These are phyloP conservation scores for Tephrocybe rancida DNA, from an alignment of 768 basidiomycete genomes.

Conservation along the genomic window DNA sequence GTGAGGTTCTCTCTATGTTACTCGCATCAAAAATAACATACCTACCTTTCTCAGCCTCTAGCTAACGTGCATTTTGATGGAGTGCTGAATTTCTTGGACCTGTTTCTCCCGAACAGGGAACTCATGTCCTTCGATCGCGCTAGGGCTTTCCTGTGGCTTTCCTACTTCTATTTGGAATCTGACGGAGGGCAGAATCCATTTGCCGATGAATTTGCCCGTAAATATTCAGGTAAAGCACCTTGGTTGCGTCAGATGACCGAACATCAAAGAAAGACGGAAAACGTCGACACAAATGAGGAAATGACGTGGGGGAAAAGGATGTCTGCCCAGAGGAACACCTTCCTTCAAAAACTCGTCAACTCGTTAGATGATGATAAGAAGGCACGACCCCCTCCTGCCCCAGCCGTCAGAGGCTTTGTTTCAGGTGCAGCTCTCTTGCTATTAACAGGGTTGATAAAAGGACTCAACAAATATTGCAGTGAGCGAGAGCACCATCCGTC, in stretches of 20 bases:
- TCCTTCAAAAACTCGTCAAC: conserved; percentile 70
- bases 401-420: conserved; percentile 42
- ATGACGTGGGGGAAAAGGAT: conserved; percentile 76
- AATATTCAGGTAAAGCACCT: conserved; percentile 65
- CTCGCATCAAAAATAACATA: conserved; percentile 5
- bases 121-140: conserved; percentile 76
- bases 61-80: conserved; percentile 75
- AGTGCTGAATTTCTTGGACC: conserved; percentile 75
- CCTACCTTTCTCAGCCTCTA: conserved; percentile 45
- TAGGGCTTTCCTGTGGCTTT: conserved; percentile 79
- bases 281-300: conserved; percentile 79
- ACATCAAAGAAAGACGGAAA: conserved; percentile 63
- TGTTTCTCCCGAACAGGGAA: conserved; percentile 74
- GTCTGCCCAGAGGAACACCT: conserved; percentile 70
- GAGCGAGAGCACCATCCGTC: conserved; percentile 32
- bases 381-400: conserved; percentile 30
- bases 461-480: conserved; percentile 22
- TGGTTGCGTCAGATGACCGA: conserved; percentile 55
- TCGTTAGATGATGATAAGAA: conserved; percentile 55
- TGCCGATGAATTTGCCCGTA: conserved; percentile 62
- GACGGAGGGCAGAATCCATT: conserved; percentile 71
- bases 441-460: not conserved
- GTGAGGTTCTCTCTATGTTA: conserved; percentile 42
- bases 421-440: conserved; percentile 39
- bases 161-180: conserved; percentile 81